These are phyloP conservation scores for Fusarium nygamai DNA, from an alignment of 2,329 filamentous ascomycete genomes.

Conservation along the genomic window DNA sequence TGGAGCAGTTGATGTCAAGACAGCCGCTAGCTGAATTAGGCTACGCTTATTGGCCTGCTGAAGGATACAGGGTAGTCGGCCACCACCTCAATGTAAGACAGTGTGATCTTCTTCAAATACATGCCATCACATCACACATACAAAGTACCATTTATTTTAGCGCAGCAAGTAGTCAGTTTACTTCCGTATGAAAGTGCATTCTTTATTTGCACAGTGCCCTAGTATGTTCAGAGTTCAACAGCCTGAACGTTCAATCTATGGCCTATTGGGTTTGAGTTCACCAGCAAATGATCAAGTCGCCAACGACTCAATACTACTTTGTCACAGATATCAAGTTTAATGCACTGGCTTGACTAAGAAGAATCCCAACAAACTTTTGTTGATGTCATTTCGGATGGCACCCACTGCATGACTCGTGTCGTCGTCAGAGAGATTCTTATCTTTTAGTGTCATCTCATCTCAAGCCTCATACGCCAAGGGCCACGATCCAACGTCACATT, in stretches of 20 bases:
- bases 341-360: not conserved
- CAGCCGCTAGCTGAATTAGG: not conserved
- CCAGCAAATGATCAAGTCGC: not conserved
- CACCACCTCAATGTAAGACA: not conserved
- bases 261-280: not conserved
- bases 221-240: fast-evolving
- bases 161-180: not conserved
- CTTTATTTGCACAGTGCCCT: fast-evolving
- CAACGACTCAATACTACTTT: fast-evolving
- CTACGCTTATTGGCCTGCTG: fast-evolving
- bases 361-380: not conserved
- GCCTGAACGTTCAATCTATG: fast-evolving
- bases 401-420: not conserved
- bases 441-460: not conserved
- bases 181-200: not conserved
- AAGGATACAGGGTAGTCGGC: not conserved
- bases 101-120: not conserved
- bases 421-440: not conserved
- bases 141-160: not conserved
- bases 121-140: not conserved
- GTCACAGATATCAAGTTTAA: not conserved
- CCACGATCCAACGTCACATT: not conserved
- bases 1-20: not conserved
- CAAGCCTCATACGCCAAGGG: not conserved
- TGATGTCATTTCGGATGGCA: not conserved